Evolutionary conservation across 495 filamentous ascomycete genomes (phyloP).

Genomic region (Hypoxylon intermedium): DNA sequence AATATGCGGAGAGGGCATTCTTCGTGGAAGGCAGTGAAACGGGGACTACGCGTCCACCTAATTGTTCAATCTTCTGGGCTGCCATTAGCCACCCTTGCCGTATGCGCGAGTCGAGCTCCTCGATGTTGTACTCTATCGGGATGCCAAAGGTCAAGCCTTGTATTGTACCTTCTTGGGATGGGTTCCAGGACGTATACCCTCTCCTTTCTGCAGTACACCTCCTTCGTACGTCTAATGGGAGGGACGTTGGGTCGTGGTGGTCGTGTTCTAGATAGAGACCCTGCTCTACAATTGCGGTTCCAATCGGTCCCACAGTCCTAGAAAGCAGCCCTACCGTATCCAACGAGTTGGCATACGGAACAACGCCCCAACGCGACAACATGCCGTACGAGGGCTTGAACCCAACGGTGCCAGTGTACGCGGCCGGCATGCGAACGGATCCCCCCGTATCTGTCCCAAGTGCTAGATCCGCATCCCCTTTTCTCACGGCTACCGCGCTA

Average conservation of each 20-base stretch:
- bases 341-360: conserved; percentile 93
- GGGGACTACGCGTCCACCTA: conserved; percentile 72
- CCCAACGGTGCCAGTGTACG: conserved; percentile 85
- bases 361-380: conserved; percentile 85
- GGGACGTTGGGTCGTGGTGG: conserved; percentile 76
- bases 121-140: conserved; percentile 86
- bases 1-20: conserved; percentile 89
- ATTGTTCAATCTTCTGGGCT: conserved; percentile 60
- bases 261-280: conserved; percentile 64
- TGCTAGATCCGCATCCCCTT: conserved; percentile 73
- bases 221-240: conserved; percentile 62
- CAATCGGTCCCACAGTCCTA: conserved; percentile 54
- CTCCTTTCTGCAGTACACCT: conserved; percentile 57
- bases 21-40: conserved; percentile 86
- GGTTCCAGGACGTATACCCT: conserved; percentile 42
- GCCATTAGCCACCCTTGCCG: conserved; percentile 71
- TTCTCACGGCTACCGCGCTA: conserved; percentile 84
- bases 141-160: conserved; percentile 68
- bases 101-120: conserved; percentile 71
- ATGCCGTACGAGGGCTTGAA: conserved; percentile 94
- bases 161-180: conserved; percentile 37
- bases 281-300: conserved; percentile 61
- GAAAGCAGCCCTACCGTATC: conserved; percentile 91
- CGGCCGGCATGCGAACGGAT: conserved; percentile 88
- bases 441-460: conserved; percentile 96